Evolutionary conservation across 2,329 filamentous ascomycete genomes (phyloP).

Genomic region (Trichoderma sp.): DNA sequence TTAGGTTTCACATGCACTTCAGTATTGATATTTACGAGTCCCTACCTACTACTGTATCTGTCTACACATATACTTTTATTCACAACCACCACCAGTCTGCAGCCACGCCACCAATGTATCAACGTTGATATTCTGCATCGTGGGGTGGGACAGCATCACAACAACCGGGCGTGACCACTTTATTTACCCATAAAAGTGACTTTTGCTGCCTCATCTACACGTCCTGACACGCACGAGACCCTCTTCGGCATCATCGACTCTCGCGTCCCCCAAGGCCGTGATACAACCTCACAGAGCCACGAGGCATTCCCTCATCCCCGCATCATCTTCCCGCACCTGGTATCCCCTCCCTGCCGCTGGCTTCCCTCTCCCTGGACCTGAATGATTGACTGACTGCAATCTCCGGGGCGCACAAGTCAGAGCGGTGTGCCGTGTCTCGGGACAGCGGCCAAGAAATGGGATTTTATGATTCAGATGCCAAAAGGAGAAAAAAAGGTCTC

Average conservation of each 20-base stretch:
- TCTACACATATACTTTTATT: not conserved
- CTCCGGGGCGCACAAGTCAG: not conserved
- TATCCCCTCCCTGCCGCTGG: not conserved
- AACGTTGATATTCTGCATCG: not conserved
- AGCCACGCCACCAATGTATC: not conserved
- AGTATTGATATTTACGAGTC: not conserved
- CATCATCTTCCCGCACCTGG: slow-evolving; percentile 5
- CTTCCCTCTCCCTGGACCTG: not conserved
- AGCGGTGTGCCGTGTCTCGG: slow-evolving; percentile 8
- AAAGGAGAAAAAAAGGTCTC: slow-evolving; percentile 12
- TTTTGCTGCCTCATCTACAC: not conserved
- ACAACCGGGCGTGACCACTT: not conserved
- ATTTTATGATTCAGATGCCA: not conserved
- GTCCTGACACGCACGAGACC: slow-evolving; percentile 8
- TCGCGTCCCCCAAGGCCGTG: not conserved
- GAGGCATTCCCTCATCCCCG: slow-evolving; percentile 5
- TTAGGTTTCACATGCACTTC: not conserved
- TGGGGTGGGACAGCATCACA: not conserved
- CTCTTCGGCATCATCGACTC: not conserved
- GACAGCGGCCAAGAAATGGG: not conserved
- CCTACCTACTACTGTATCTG: too few species aligned
- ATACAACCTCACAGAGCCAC: slow-evolving; percentile 14
- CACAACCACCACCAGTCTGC: not conserved
- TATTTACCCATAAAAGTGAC: not conserved
- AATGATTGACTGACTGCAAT: not conserved